Percentiles rank a stretch among this genome's conserved stretches.
Evolutionary conservation across 1,284 basidiomycete genomes (phyloP).

Genomic region (Anthracocystis panici-leucophaei): DNA sequence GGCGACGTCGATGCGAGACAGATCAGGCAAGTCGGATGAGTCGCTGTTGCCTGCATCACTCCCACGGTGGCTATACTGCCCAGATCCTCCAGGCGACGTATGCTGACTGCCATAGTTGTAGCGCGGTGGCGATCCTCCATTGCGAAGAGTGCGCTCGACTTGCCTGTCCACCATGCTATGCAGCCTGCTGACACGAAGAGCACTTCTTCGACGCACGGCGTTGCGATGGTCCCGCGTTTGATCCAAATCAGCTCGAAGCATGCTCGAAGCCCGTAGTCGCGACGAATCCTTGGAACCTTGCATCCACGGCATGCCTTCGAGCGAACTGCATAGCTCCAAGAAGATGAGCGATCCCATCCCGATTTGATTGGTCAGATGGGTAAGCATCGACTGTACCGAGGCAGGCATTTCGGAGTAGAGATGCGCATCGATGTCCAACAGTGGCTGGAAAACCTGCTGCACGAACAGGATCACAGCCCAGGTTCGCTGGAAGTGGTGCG

Average conservation of each 20-base stretch:
- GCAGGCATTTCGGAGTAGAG: conserved; percentile 35
- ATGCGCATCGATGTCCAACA: conserved; percentile 27
- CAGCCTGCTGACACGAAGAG: conserved; percentile 31
- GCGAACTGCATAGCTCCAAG: conserved; percentile 40
- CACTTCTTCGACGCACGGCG: conserved; percentile 31
- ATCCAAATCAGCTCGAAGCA: conserved; percentile 27
- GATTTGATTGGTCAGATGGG: conserved; percentile 30
- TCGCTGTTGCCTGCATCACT: conserved; percentile 28
- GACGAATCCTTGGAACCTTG: conserved; percentile 34
- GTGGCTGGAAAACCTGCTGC: conserved; percentile 31
- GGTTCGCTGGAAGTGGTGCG: conserved; percentile 28
- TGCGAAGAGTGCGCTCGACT: conserved; percentile 30
- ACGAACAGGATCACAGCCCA: conserved; percentile 35
- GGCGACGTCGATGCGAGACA: conserved; percentile 18
- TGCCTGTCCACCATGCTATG: conserved; percentile 30
- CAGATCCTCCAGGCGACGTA: conserved; percentile 18
- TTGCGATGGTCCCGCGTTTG: conserved; percentile 29
- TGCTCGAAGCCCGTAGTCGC: conserved; percentile 32
- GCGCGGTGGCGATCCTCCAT: conserved; percentile 23
- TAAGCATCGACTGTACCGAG: conserved; percentile 40
- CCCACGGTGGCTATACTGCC: conserved; percentile 20
- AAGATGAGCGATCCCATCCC: conserved; percentile 37
- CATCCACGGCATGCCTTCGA: conserved; percentile 42
- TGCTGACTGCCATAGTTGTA: conserved; percentile 11
- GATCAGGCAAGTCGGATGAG: conserved; percentile 3